phyloP scores from a whole-genome alignment of 2,329 filamentous ascomycete genomes.

The Canariomyces notabilis region DNA sequence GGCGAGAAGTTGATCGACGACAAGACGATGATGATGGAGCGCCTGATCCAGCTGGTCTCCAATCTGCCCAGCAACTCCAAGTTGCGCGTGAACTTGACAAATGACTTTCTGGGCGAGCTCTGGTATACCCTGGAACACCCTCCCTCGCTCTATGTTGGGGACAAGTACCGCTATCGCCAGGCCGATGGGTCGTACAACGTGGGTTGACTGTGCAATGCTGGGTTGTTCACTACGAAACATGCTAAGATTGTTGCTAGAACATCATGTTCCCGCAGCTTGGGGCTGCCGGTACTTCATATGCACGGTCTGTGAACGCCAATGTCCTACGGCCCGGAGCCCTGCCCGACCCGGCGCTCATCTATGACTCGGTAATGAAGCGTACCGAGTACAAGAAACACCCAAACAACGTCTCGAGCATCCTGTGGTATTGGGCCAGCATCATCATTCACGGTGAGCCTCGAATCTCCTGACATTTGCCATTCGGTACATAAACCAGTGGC shows the following conservation, averaged over 20 bases:
- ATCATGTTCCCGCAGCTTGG: conserved; percentile 60
- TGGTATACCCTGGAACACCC: conserved; percentile 71
- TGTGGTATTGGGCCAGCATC: conserved; percentile 70
- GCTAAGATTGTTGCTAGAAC: conserved; percentile 42
- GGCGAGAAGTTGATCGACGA: conserved; percentile 63
- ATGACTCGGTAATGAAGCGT: conserved; percentile 57
- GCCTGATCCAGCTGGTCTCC: conserved; percentile 64
- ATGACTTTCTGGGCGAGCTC: conserved; percentile 61
- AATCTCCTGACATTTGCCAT: background rate
- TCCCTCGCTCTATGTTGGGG: conserved; percentile 58
- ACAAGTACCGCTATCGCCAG: conserved; percentile 60
- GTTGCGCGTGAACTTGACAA: conserved; percentile 58
- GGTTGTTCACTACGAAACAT: background rate
- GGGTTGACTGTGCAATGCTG: conserved; percentile 16
- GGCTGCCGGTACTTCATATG: conserved; percentile 62
- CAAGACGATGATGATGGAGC: conserved; percentile 73
- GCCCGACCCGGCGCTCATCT: conserved; percentile 61
- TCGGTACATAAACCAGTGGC: background rate
- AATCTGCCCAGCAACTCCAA: conserved; percentile 59
- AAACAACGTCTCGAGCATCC: conserved; percentile 66
- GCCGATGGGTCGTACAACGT: conserved; percentile 68
- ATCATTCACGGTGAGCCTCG: conserved; percentile 58
- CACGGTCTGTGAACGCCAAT: conserved; percentile 57
- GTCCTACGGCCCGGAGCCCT: conserved; percentile 57
- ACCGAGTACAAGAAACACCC: conserved; percentile 53